These are phyloP conservation scores for Tetrapisispora pingtungensis DNA, from an alignment of 805 yeast genomes.

Conservation along the genomic window DNA sequence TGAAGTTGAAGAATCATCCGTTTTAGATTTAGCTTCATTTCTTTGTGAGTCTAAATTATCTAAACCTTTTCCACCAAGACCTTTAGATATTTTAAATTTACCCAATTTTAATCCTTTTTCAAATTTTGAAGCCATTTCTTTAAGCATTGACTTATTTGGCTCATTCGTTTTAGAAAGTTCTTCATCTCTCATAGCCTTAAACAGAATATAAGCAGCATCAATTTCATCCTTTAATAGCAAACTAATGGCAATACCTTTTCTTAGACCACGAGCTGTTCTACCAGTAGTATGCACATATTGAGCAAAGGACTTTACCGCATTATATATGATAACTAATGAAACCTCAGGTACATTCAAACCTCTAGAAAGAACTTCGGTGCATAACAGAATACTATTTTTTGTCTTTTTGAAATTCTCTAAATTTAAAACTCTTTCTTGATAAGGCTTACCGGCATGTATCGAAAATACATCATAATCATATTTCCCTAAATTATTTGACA, in stretches of 20 bases:
- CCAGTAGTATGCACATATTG: slow-evolving; percentile 96
- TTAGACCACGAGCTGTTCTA: slow-evolving; percentile 89
- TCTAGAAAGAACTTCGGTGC: slow-evolving; percentile 91
- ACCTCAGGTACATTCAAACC: slow-evolving; percentile 89
- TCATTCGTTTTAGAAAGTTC: slow-evolving; percentile 35
- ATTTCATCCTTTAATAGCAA: slow-evolving; percentile 56
- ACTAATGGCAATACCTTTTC: slow-evolving; percentile 64
- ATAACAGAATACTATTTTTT: slow-evolving; percentile 55
- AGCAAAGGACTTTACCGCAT: slow-evolving; percentile 79
- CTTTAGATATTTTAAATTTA: slow-evolving; percentile 53
- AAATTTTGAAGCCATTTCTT: slow-evolving; percentile 44
- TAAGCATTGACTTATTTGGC: slow-evolving; percentile 31
- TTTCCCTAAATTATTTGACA: slow-evolving; percentile 42
- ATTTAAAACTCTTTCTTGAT: slow-evolving; percentile 67
- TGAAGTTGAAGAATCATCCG: slow-evolving; percentile 6
- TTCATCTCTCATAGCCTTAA: slow-evolving; percentile 38
- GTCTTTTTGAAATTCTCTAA: slow-evolving; percentile 60
- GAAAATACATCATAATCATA: slow-evolving; percentile 48
- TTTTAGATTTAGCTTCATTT: slow-evolving; percentile 18
- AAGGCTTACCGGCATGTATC: slow-evolving; percentile 89
- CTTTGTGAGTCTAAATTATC: slow-evolving; percentile 55
- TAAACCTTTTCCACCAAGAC: slow-evolving; percentile 91
- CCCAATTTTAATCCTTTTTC: slow-evolving; percentile 55
- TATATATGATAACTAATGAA: slow-evolving; percentile 70
- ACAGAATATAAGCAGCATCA: slow-evolving; percentile 51